Evolutionary conservation across 83 land plant species (phyloP), one percentile per base, ranked within the genome.

Genomic region (Thuja plicata): DNA sequence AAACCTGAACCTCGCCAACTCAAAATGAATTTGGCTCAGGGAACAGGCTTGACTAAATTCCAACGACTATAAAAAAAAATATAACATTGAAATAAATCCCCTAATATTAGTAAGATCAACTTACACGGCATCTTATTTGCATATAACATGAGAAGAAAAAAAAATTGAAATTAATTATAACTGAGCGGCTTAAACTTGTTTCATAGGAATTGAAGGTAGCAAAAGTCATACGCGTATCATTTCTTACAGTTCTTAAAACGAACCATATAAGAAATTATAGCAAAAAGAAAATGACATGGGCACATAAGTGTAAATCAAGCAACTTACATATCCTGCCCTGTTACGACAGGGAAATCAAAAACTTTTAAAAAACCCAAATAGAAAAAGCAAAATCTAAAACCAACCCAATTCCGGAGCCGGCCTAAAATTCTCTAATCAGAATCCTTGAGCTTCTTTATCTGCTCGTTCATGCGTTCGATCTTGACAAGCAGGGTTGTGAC

Each of bases 401-500:
- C 32, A 66, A 66, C 73, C 73, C 30, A 66, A 27, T 66, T 66
- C 9, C 73, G 1, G 32, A 27, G n/a, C 73, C 30, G 10, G 0
- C 73, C 10, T 66, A 27, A 24, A 66, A 66, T 66, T 24, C n/a
- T 30, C 32, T 66, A 27, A 2, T 66, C 30, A 24, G 27, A 57
- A 0, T 66, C 73, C 92, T 93, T 94, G 46, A 94, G 84, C 93
- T 90, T 90, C 91, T 95, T 89, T 41, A 94, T 37, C 34, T 94
- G 89, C 90, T 93, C 90, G 57, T 88, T 90, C 77, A 94, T 77
- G 91, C 87, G 92, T 34, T 96, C 93, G 88, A 96, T 48, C 77
- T 86, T 90, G 34, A 95, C 93, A 62, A 95, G 93, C 90, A 96
- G 90, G 41, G 71, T 34, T 57, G 99, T 98, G 82, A 95, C 93